Percentiles rank a stretch among this genome's conserved stretches.
phyloP scores from a whole-genome alignment of 108 stramenopile genomes.

The Licmophora abbreviata region DNA sequence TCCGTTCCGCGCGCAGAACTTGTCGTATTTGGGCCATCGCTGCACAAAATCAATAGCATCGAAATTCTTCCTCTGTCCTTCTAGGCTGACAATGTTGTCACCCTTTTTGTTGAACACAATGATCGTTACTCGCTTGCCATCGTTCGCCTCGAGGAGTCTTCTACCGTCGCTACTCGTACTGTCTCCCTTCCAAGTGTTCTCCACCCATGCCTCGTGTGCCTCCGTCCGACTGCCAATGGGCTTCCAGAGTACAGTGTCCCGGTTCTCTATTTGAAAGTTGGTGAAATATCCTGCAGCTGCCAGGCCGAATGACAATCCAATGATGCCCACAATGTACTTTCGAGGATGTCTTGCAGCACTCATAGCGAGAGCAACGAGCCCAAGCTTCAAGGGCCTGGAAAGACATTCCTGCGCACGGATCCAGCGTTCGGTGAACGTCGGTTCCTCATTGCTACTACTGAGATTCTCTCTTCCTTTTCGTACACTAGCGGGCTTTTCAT shows the following conservation, averaged over 20 bases:
- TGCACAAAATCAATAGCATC: too few species aligned
- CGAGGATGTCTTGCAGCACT: slow-evolving; percentile 9
- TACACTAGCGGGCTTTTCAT: too few species aligned
- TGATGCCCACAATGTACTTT: slow-evolving; percentile 1
- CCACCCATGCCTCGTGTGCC: background rate
- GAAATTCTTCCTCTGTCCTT: too few species aligned
- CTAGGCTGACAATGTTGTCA: slow-evolving; percentile 7
- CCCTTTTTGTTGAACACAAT: slow-evolving; percentile 11
- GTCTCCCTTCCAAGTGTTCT: slow-evolving; percentile 11
- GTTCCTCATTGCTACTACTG: too few species aligned
- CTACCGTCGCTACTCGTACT: slow-evolving; percentile 4
- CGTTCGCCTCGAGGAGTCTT: background rate
- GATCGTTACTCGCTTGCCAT: too few species aligned
- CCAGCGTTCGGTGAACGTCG: too few species aligned
- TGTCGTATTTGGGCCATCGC: too few species aligned
- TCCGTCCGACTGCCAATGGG: slow-evolving; percentile 1
- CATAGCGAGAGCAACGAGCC: too few species aligned
- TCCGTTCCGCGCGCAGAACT: too few species aligned
- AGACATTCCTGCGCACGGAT: too few species aligned
- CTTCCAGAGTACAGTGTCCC: slow-evolving; percentile 14
- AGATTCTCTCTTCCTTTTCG: too few species aligned
- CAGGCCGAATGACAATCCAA: slow-evolving; percentile 4
- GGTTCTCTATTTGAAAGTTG: slow-evolving; percentile 20
- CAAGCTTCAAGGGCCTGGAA: too few species aligned
- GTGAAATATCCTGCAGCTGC: slow-evolving; percentile 12